A percentile compares a stretch with the other conserved stretches of the same genome.
These are phyloP conservation scores for Fusarium globosum DNA, from an alignment of 2,329 filamentous ascomycete genomes.

Conservation along the genomic window DNA sequence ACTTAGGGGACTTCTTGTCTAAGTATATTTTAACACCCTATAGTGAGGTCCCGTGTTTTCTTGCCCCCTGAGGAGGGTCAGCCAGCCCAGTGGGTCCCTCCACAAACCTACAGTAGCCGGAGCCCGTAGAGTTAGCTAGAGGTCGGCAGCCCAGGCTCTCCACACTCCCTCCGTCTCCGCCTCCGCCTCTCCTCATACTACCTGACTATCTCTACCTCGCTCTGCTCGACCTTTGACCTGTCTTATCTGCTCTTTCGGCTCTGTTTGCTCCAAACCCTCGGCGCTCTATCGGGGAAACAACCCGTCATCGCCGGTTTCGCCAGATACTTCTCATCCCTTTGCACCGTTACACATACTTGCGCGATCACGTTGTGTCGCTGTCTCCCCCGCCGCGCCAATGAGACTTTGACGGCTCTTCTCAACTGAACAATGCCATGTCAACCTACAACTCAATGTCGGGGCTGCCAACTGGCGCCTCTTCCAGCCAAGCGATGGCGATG, in stretches of 20 bases:
- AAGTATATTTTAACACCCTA: too few species aligned
- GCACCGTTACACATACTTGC: conserved; percentile 27
- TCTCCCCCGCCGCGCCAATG: conserved; percentile 40
- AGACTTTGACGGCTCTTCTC: conserved; percentile 46
- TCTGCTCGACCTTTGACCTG: neutral
- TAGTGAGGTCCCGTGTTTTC: too few species aligned
- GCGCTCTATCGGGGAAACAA: conserved; percentile 11
- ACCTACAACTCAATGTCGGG: conserved; percentile 67
- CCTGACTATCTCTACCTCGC: conserved; percentile 15
- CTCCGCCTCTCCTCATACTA: conserved; percentile 33
- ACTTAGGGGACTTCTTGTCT: too few species aligned
- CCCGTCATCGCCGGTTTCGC: conserved; percentile 12
- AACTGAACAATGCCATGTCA: conserved; percentile 64
- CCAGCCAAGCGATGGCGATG: conserved; percentile 60
- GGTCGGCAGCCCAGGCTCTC: conserved; percentile 11
- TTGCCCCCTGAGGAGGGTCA: too few species aligned
- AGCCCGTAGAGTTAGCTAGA: neutral
- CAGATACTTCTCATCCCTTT: neutral
- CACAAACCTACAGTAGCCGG: conserved; percentile 32
- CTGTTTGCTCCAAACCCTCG: conserved; percentile 31
- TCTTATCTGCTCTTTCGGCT: conserved; percentile 3
- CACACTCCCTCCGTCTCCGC: conserved; percentile 32
- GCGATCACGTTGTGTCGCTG: conserved; percentile 34
- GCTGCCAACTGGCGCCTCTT: conserved; percentile 57
- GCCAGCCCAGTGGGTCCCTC: conserved; percentile 35